Base-by-base conservation (phyloP, 768 basidiomycete species). In the Pseudohyphozyma bogoriensis region DNA sequence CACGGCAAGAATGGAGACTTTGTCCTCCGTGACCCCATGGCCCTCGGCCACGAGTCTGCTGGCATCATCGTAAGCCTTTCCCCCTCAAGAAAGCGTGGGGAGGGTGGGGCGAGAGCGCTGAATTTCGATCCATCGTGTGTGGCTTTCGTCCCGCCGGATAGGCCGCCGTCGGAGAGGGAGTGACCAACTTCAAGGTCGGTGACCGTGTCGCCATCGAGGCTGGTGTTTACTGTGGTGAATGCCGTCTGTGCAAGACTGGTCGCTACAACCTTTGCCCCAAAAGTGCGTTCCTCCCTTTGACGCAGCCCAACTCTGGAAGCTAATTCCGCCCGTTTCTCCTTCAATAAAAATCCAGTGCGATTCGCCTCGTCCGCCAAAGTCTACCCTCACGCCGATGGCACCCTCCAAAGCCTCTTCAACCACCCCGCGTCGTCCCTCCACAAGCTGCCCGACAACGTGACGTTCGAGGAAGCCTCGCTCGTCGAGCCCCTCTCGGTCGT, bases 401-500 rank as follows among this genome's bases (percentile, higher is more conserved):
- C 90, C 15, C 81, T 97, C 35, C 87, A 90, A 73, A 80, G 82
- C 52, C 77, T 79, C 65, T 87, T 96, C 80, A 89, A 88, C 74
- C 91, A 93, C 74, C 92, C 90, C 22, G 7, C 20, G 32, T 42
- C 31, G 35, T 52, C 46, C 53, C 59, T 65, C 28, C 35, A 58
- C 49, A 46, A 36, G 36, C 39, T 95, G 28, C 88, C 91, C 28
- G 83, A 87, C 65, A 76, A 73, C 67, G 82, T 84, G 72, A 79
- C 84, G 39, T 88, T 83, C 69, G 86, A 89, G 64, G 80, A 83
- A 66, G 92, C 87, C 24, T 83, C 91, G 9, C 80, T 96, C 60
- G 89, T 91, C 12, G 93, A 97, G 73, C 93, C 93, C 29, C 84
- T 97, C 60, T 89, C 87, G 47, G 93, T 97, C 68, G 79, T 92